Evolutionary conservation across 2,329 filamentous ascomycete genomes (phyloP), one percentile per base, ranked within the genome.

Genomic region (Penicillium frequentans): DNA sequence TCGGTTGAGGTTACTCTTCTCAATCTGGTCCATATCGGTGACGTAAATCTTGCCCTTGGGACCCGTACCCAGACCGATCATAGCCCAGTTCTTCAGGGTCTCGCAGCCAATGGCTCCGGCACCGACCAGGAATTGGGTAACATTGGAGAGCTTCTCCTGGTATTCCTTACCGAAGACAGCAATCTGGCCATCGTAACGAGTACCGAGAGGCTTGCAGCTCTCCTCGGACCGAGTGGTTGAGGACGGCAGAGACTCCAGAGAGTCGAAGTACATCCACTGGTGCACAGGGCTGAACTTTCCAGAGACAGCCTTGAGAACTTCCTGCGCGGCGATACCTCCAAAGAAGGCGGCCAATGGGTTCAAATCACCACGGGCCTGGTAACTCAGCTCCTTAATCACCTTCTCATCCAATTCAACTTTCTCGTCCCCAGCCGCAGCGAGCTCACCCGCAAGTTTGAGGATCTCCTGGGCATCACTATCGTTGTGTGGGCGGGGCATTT

Each of bases 71-170:
- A 99, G 82, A 64, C 95, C 95, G 74, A 98, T 96, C 93, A 99
- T 96, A 35, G 96, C 93, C 93, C 95, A 99, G 76, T 98, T 98
- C 85, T 99, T 99, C 65, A 99, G 81, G 90, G 98, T 99, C 73
- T 99, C 95, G 71, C 95, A 99, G 46, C 95, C 95, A 73, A 99
- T 99, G 62, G 96, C 95, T 68, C 95, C 95, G 47, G 95, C 91
- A 65, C 95, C 95, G 56, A 99, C 95, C 54, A 99, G 82, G 81
- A 99, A 99, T 68, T 98, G 87, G 70, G 88, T 95, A 60, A 95
- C 77, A 68, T 97, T 96, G 59, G 89, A 85, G 65, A 99, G 84
- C 82, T 96, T 97, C 51, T 96, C 89, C 76, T 99, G 95, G 76
- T 88, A 99, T 62, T 96, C 90, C 68, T 85, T 89, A 60, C 95